These are phyloP conservation scores for Russula sp. DNA, from an alignment of 768 basidiomycete genomes.

Conservation along the genomic window DNA sequence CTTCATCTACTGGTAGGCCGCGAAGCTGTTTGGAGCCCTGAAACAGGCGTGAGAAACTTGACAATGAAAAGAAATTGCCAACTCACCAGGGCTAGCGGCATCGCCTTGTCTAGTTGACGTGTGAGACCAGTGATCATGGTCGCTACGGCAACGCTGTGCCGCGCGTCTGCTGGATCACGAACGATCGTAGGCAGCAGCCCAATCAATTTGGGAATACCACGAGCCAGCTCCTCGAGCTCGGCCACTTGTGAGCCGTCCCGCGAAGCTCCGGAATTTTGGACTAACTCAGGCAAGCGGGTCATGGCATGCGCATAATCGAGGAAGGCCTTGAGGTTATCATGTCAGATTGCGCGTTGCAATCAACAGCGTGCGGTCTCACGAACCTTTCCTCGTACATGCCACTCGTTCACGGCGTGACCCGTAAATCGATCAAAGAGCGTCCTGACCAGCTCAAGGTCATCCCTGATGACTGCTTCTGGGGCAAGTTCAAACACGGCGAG, in stretches of 20 bases:
- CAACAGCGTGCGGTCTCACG: constrained; percentile 3
- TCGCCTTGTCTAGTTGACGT: constrained; percentile 50
- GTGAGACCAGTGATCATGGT: constrained; percentile 68
- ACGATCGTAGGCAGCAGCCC: constrained; percentile 64
- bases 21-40: constrained; percentile 20
- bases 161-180: constrained; percentile 47
- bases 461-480: constrained; percentile 73
- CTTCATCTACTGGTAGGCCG: constrained; percentile 12
- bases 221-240: constrained; percentile 56
- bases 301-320: constrained; percentile 66
- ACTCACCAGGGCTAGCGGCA: constrained; percentile 58
- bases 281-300: constrained; percentile 52
- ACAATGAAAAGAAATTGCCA: neutral
- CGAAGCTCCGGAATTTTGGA: constrained; percentile 26
- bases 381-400: constrained; percentile 80
- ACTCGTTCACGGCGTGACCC: constrained; percentile 56
- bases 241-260: constrained; percentile 40
- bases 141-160: constrained; percentile 64
- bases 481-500: constrained; percentile 83
- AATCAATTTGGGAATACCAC: constrained; percentile 59
- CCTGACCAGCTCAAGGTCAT: constrained; percentile 51
- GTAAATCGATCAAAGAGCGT: constrained; percentile 65
- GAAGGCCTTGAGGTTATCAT: constrained; percentile 42
- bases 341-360: neutral
- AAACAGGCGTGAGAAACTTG: neutral